phyloP scores from a whole-genome alignment of 1,284 basidiomycete species.

The Melanopsichium pennsylvanicum region DNA sequence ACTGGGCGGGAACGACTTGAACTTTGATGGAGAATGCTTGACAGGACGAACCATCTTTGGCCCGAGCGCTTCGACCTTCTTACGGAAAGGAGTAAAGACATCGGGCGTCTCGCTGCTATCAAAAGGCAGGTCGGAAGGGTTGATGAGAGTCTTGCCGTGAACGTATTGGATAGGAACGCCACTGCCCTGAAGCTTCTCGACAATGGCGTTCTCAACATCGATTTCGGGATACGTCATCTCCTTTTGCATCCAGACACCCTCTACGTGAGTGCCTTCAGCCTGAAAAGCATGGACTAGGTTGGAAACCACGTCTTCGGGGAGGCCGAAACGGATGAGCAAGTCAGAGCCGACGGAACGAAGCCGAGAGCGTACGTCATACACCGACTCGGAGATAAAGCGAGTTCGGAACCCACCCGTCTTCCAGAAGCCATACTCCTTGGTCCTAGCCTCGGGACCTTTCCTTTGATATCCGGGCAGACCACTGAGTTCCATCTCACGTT shows the following conservation, averaged over 20 bases:
- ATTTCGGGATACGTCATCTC: constrained; percentile 57
- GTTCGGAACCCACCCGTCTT: constrained; percentile 68
- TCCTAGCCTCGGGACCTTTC: constrained; percentile 64
- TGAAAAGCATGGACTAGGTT: constrained; percentile 52
- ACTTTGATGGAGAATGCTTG: constrained; percentile 43
- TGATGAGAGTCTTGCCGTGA: constrained; percentile 60
- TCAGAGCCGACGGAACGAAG: constrained; percentile 68
- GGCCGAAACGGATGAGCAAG: constrained; percentile 69
- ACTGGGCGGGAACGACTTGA: constrained; percentile 48
- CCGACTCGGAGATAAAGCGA: constrained; percentile 69
- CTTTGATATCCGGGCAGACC: constrained; percentile 67
- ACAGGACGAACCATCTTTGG: constrained; percentile 62
- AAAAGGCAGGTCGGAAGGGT: constrained; percentile 68
- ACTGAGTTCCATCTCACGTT: constrained; percentile 69
- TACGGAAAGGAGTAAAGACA: constrained; percentile 70
- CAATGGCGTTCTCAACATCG: constrained; percentile 47
- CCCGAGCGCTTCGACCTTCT: constrained; percentile 68
- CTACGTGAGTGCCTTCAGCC: constrained; percentile 50
- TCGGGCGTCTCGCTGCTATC: constrained; percentile 67
- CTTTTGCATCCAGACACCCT: constrained; percentile 62
- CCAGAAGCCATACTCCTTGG: constrained; percentile 69
- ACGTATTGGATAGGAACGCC: constrained; percentile 53
- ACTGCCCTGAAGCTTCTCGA: constrained; percentile 34
- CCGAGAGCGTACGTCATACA: constrained; percentile 68
- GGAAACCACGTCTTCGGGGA: constrained; percentile 66